Base-by-base conservation (phyloP, 768 basidiomycete species). In the Tulasnella sp. region DNA sequence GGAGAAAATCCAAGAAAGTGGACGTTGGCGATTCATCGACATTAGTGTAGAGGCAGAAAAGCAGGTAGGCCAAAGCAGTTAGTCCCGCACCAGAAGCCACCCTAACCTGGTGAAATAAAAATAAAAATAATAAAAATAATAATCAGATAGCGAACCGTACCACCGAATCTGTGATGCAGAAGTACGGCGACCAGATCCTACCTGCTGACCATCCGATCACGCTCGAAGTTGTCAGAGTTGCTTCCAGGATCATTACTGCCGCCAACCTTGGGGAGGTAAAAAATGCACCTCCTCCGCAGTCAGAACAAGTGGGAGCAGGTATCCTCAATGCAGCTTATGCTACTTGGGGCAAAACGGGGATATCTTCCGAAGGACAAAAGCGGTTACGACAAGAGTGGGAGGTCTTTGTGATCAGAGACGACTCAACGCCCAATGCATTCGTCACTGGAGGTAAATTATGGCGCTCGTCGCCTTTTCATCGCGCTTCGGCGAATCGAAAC, bases 21-120 rank as follows among this genome's bases (percentile, higher is more conserved):
- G 91, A 0, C 73, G 93, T 58, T 85, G 84, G 79, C 72, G 93
- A 21, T 96, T 93, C 68, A 94, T 97, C 80, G 85, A 87, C 66
- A 76, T 84, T 2, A 77, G 77, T 43, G 76, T 76, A 0, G 73
- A 74, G 53, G 71, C 69, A 25, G 88, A 92, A 71, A 73, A 77
- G 7, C 67, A 72, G 66, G 82, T 83, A 61, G 43, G 57, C 48
- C 34, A 43, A 49, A 34, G 27, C 31, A 5, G 19, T 22, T 55
- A 19, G 17, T 30, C 48, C 2, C 55, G n/a, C n/a, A n/a, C n/a
- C n/a, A n/a, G n/a, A n/a, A n/a, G n/a, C n/a, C n/a, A n/a, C n/a
- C n/a, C n/a, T n/a, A n/a, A n/a, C n/a, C n/a, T n/a, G n/a, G n/a
- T n/a, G n/a, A n/a, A n/a, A n/a, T n/a, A n/a, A n/a, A n/a, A n/a